Base-by-base conservation (phyloP, 2,329 filamentous ascomycete genomes). In the Alternaria arbusti region DNA sequence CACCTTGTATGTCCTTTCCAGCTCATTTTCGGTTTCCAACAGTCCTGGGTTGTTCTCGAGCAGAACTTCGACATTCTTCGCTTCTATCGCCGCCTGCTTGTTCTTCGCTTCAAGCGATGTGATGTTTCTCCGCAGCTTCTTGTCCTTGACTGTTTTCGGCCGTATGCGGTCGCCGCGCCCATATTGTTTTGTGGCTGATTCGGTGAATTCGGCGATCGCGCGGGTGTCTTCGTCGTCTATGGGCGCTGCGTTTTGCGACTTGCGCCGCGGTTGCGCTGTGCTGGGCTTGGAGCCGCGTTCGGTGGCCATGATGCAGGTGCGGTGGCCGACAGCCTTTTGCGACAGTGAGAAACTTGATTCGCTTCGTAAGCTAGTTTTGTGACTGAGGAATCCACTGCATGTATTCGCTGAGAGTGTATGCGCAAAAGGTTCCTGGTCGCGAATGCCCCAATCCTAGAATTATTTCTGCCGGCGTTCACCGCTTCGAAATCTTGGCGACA, bases 11-110 rank as follows among this genome's bases (percentile, higher is more conserved):
- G 96, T 99, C 77, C 90, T 86, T 80, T 99, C 96, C 65, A 99
- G 85, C 78, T 94, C 94, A 25, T 87, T 87, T 79, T 99, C 96
- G 2, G 95, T 86, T 80, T 98, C 93, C 59, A 99, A 84, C 73
- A 97, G 96, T 7, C 96, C 96, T 11, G 87, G 84, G 7, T 90
- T 88, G 78, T 97, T 93, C 81, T 98, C 95, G 58, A 97, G 87
- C 72, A 99, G 83, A 61, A 99, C 96, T 82, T 99, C 96, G 22
- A 95, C 93, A 84, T 97, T 95, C 81, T 97, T 97, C 15, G 96
- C 94, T 79, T 92, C 90, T 36, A 96, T 81, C 1, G 91, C 84
- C 1, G 95, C 95, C 72, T 91, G 87, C 74, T 94, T 88, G 81
- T 94, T 95, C 79, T 96, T 96, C 63, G 84, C 84, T 78, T 99